phyloP scores from a whole-genome alignment of 2,329 filamentous ascomycete genomes.

The Microsporum canis region DNA sequence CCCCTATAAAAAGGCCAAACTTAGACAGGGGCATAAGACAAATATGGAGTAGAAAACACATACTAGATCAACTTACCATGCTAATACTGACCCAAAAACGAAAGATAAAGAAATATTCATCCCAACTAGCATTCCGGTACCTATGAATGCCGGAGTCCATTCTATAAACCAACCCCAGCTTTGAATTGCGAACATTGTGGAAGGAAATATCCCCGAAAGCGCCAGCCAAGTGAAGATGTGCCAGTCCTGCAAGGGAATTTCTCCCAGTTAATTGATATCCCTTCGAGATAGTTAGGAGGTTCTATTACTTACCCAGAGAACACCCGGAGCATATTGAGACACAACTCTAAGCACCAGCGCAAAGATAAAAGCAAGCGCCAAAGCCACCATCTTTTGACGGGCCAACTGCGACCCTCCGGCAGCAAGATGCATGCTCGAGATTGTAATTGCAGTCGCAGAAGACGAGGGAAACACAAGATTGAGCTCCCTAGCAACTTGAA shows the following conservation, averaged over 20 bases:
- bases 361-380: slow-evolving; percentile 40
- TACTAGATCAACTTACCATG: slow-evolving; percentile 30
- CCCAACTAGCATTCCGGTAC: slow-evolving; percentile 48
- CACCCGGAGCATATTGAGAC: slow-evolving; percentile 48
- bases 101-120: slow-evolving; percentile 49
- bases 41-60: slow-evolving; percentile 14
- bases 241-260: slow-evolving; percentile 32
- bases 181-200: slow-evolving; percentile 26
- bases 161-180: slow-evolving; percentile 54
- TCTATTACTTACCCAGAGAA: slow-evolving; percentile 38
- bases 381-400: slow-evolving; percentile 46
- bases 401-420: slow-evolving; percentile 42
- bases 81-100: slow-evolving; percentile 45
- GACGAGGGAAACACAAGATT: slow-evolving; percentile 50
- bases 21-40: neutral
- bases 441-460: slow-evolving; percentile 51
- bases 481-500: slow-evolving; percentile 37
- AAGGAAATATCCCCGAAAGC: slow-evolving; percentile 15
- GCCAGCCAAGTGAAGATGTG: slow-evolving; percentile 38
- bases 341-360: slow-evolving; percentile 46
- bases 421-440: slow-evolving; percentile 51
- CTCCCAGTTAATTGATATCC: neutral
- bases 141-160: slow-evolving; percentile 51
- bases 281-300: neutral
- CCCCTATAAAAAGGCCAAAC: slow-evolving; percentile 18